Percentiles rank a stretch among this genome's conserved stretches.
These are phyloP conservation scores for Sporobolomyces phaffii DNA, from an alignment of 768 basidiomycete species.

Conservation along the genomic window DNA sequence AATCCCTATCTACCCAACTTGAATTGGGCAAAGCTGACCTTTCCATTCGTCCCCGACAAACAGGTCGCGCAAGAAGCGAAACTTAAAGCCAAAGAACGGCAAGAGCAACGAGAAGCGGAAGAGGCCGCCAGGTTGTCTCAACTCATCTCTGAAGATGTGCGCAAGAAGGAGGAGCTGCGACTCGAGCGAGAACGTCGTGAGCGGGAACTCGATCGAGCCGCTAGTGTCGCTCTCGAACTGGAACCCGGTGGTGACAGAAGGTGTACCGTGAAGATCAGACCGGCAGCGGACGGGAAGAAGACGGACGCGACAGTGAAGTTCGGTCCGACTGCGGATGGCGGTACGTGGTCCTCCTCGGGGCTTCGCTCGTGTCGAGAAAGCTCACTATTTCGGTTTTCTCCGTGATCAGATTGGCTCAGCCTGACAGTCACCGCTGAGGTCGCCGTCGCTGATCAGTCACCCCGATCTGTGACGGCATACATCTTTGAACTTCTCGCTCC, in stretches of 20 bases:
- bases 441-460: neutral
- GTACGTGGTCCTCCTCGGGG: no score
- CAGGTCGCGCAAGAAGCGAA: slow-evolving; percentile 8
- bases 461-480: slow-evolving; percentile 17
- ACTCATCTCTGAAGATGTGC: slow-evolving; percentile 38
- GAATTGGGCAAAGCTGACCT: no score
- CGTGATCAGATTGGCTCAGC: slow-evolving; percentile 28
- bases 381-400: no score
- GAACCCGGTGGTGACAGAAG: slow-evolving; percentile 11
- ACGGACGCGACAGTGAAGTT: slow-evolving; percentile 19
- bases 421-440: slow-evolving; percentile 17
- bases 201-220: slow-evolving; percentile 14
- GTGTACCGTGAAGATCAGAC: neutral
- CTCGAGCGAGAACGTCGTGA: slow-evolving; percentile 26
- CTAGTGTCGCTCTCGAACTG: slow-evolving; percentile 7
- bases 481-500: slow-evolving; percentile 34
- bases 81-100: neutral
- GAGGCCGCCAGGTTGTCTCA: slow-evolving; percentile 29
- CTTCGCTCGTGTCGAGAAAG: no score
- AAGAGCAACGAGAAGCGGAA: slow-evolving; percentile 25
- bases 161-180: slow-evolving; percentile 27
- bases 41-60: neutral
- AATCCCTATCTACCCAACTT: no score
- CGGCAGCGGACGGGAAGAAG: neutral
- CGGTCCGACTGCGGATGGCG: neutral